Percentiles rank a stretch among this genome's conserved stretches.
Conservation (phyloP, 2,329 filamentous ascomycete genomes). For the Cladophialophora exuberans region DNA sequence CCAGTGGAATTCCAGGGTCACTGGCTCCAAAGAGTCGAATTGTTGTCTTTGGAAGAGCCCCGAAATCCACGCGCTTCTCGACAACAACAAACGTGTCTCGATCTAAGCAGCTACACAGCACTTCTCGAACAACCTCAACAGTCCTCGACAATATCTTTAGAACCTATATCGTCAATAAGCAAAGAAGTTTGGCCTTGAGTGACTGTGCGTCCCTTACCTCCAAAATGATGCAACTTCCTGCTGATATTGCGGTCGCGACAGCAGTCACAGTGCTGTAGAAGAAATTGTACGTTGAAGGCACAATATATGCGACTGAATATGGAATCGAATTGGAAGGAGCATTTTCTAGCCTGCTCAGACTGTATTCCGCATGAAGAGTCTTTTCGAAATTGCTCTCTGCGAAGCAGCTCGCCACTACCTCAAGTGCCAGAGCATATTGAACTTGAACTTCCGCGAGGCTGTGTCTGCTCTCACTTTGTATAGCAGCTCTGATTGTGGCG, state of each 20-base stretch:
- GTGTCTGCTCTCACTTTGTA: background rate
- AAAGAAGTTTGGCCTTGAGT: background rate
- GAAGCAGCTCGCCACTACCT: background rate
- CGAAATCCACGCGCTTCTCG: background rate
- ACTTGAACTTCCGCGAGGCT: background rate
- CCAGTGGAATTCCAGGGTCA: background rate
- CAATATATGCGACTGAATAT: conserved; percentile 35
- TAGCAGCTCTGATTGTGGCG: background rate
- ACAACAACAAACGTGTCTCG: background rate
- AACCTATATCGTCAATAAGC: background rate
- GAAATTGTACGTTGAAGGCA: conserved; percentile 36
- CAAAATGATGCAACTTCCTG: conserved; percentile 41
- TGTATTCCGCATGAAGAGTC: conserved; percentile 3
- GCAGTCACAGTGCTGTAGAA: conserved; percentile 39
- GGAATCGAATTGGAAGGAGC: background rate
- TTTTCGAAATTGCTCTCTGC: conserved; percentile 2
- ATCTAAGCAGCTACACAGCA: background rate
- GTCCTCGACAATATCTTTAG: background rate
- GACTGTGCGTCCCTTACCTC: conserved; percentile 29
- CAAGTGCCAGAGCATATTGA: conserved; percentile 6
- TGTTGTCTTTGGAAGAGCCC: background rate
- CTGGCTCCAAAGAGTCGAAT: background rate
- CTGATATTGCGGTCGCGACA: conserved; percentile 40
- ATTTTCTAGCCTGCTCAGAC: background rate
- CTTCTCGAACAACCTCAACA: background rate